Conservation (phyloP, 2,329 filamentous ascomycete species). For the Microdochium paspali region DNA sequence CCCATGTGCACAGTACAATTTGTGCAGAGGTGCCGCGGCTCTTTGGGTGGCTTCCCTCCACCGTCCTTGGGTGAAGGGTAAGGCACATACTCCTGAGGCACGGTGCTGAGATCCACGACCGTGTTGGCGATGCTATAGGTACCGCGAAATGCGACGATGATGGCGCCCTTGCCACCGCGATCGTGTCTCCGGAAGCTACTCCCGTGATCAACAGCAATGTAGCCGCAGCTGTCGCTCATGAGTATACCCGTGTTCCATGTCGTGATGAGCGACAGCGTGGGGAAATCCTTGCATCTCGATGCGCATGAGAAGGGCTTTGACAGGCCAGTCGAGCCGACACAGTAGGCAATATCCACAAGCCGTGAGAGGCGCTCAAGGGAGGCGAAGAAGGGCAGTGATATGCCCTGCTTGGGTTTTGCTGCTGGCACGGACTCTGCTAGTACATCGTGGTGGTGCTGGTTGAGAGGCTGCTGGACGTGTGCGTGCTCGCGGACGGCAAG, state of each 20-base stretch:
- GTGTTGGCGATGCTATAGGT: slow-evolving; percentile 93
- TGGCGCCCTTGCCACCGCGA: slow-evolving; percentile 24
- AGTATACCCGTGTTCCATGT: slow-evolving; percentile 88
- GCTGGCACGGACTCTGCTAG: not conserved
- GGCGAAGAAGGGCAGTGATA: slow-evolving; percentile 61
- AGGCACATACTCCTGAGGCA: slow-evolving; percentile 83
- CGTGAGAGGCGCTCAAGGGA: slow-evolving; percentile 83
- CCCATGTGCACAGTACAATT: slow-evolving; percentile 93
- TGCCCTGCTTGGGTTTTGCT: slow-evolving; percentile 7
- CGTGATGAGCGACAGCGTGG: slow-evolving; percentile 65
- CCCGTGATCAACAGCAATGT: slow-evolving; percentile 85
- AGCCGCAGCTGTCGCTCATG: slow-evolving; percentile 86
- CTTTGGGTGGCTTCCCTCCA: slow-evolving; percentile 19
- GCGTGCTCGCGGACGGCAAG: not conserved
- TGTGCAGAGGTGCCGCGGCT: slow-evolving; percentile 49
- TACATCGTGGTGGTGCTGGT: not conserved
- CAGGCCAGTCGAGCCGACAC: slow-evolving; percentile 78
- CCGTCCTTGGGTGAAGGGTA: slow-evolving; percentile 56
- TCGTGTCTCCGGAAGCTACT: slow-evolving; percentile 11
- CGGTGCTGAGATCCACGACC: slow-evolving; percentile 78
- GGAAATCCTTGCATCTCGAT: slow-evolving; percentile 78
- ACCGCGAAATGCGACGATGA: slow-evolving; percentile 84
- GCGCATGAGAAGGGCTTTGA: slow-evolving; percentile 74
- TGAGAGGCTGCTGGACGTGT: not conserved
- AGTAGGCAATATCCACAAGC: slow-evolving; percentile 90